Percentiles rank a stretch among this genome's conserved stretches.
Conservation (phyloP, 345 rosid species). For the Durio zibethinus region DNA sequence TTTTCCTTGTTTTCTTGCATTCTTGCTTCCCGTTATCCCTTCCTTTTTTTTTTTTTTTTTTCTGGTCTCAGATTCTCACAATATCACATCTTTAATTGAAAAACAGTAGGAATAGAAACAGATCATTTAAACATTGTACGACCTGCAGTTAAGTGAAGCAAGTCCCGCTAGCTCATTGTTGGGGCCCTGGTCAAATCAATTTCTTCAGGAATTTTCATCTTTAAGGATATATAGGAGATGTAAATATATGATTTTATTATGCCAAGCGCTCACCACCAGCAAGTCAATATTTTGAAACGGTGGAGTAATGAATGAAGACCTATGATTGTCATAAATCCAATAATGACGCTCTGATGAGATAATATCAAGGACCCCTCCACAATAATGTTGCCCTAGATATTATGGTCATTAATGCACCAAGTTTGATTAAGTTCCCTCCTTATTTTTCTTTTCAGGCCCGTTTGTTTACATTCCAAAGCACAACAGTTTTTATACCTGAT, state of each 20-base stretch:
- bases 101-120: background rate
- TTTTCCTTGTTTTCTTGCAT: background rate
- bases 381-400: slow-evolving; percentile 11
- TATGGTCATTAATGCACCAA: background rate
- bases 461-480: background rate
- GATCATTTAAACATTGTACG: background rate
- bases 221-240: background rate
- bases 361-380: slow-evolving; percentile 5
- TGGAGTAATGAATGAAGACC: slow-evolving; percentile 24
- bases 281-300: slow-evolving; percentile 3
- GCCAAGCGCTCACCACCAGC: background rate
- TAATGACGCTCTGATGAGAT: slow-evolving; percentile 1
- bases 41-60: no score
- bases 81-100: background rate
- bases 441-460: background rate
- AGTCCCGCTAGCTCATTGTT: background rate
- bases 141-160: background rate
- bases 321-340: slow-evolving; percentile 1
- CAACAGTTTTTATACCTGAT: background rate
- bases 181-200: slow-evolving; percentile 9
- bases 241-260: no score
- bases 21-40: background rate
- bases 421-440: background rate
- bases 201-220: background rate
- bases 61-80: background rate